phyloP scores from a whole-genome alignment of 345 rosid genomes.

The Rhodamnia argentea region DNA sequence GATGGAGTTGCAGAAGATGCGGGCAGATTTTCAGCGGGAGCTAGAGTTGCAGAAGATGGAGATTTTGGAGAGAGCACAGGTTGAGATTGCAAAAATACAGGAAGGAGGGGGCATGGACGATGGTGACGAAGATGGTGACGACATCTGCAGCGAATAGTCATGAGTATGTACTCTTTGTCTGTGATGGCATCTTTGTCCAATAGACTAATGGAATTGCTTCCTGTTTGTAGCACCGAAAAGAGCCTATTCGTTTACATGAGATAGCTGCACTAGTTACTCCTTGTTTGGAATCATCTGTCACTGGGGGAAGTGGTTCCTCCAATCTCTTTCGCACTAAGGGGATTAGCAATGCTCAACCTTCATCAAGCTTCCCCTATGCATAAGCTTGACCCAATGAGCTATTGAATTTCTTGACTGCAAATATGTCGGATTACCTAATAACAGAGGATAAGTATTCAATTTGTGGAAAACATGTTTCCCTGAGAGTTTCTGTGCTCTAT shows the following conservation, averaged over 20 bases:
- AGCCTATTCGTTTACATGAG: too few species aligned
- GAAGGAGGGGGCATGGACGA: constrained; percentile 20
- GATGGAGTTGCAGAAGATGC: constrained; percentile 47
- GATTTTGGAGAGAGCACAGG: constrained; percentile 37
- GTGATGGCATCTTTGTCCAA: neutral
- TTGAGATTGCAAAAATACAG: constrained; percentile 41
- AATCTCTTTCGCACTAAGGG: neutral
- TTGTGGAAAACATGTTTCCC: neutral
- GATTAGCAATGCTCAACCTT: neutral
- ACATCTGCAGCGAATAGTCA: constrained; percentile 8
- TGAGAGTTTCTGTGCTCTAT: neutral
- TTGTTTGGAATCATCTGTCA: neutral
- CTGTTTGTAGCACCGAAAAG: neutral
- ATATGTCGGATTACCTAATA: neutral
- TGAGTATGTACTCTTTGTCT: neutral
- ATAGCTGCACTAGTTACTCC: neutral
- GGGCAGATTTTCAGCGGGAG: constrained; percentile 30
- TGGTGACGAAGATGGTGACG: constrained; percentile 13
- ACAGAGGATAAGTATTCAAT: neutral
- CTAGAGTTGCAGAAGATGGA: constrained; percentile 45
- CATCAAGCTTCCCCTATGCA: neutral
- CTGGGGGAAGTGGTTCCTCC: neutral
- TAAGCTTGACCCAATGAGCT: neutral
- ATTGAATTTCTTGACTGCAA: neutral
- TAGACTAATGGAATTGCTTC: neutral